phyloP scores from a whole-genome alignment of 495 filamentous ascomycete genomes.

The Tuber magnatum region DNA sequence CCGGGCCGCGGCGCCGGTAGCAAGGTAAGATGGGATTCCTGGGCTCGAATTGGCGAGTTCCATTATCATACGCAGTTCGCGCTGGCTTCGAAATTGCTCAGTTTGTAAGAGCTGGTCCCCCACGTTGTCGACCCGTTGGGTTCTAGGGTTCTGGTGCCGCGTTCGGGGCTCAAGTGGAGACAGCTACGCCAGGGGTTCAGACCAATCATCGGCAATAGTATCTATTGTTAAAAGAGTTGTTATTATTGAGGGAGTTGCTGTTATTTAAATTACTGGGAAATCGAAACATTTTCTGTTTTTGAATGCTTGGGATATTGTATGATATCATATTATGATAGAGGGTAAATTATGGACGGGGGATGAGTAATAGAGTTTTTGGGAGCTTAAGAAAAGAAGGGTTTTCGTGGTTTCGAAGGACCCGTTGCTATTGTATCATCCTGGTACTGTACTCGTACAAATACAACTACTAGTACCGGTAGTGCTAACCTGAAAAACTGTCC shows the following conservation, averaged over 20 bases:
- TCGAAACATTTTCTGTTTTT: not conserved
- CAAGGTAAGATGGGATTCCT: not conserved
- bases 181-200: not conserved
- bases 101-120: not conserved
- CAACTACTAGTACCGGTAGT: too few relatives aligned
- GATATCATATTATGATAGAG: too few relatives aligned
- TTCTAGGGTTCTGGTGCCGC: not conserved
- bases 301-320: not conserved
- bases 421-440: too few relatives aligned
- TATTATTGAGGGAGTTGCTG: not conserved
- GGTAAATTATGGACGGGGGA: not conserved
- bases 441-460: too few relatives aligned
- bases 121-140: not conserved
- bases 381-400: not conserved
- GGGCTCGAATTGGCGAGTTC: not conserved
- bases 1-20: not conserved
- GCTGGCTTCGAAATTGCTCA: not conserved
- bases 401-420: not conserved
- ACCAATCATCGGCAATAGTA: not conserved
- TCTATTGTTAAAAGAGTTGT: not conserved
- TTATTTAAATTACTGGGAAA: not conserved
- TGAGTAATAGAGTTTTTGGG: not conserved
- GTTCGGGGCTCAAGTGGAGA: not conserved
- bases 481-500: too few relatives aligned
- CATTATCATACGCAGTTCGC: not conserved